These are phyloP conservation scores for Noccaea bulbosa DNA, from an alignment of 345 rosid genomes.

Conservation along the genomic window DNA sequence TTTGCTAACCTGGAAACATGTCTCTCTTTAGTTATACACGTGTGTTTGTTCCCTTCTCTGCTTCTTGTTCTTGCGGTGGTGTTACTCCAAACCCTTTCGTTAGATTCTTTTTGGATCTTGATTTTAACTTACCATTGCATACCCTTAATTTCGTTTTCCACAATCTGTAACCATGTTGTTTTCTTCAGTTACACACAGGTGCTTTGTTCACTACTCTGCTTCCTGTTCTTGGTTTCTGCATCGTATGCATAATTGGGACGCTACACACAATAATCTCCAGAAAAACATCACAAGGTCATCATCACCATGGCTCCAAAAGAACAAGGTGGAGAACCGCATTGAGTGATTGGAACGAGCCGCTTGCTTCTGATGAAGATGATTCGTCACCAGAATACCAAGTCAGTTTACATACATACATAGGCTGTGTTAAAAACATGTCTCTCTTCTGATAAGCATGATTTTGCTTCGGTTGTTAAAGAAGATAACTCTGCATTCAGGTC, in stretches of 20 bases:
- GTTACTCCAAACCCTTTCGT: neutral
- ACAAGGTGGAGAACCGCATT: constrained; percentile 41
- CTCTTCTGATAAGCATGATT: too few relatives aligned
- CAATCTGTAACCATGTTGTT: constrained; percentile 5
- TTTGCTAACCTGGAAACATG: too few relatives aligned
- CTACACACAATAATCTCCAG: constrained; percentile 14
- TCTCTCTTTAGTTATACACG: too few relatives aligned
- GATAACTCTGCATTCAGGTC: constrained; percentile 26
- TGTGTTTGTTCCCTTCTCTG: too few relatives aligned
- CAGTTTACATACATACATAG: neutral
- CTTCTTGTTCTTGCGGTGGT: too few relatives aligned
- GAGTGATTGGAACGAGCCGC: constrained; percentile 27
- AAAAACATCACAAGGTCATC: constrained; percentile 8
- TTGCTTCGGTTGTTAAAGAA: neutral
- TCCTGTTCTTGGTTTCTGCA: constrained; percentile 41
- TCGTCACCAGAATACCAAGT: constrained; percentile 18
- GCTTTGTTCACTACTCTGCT: constrained; percentile 31
- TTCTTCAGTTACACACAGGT: constrained; percentile 39
- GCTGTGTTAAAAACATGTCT: neutral
- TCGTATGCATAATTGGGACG: constrained; percentile 27
- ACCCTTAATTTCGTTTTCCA: neutral
- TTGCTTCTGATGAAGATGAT: constrained; percentile 33
- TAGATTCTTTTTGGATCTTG: constrained; percentile 10
- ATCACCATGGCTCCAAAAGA: constrained; percentile 31
- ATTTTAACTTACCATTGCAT: neutral